Base-by-base conservation (phyloP, 2,329 filamentous ascomycete genomes). In the Fusarium phyllophilum region DNA sequence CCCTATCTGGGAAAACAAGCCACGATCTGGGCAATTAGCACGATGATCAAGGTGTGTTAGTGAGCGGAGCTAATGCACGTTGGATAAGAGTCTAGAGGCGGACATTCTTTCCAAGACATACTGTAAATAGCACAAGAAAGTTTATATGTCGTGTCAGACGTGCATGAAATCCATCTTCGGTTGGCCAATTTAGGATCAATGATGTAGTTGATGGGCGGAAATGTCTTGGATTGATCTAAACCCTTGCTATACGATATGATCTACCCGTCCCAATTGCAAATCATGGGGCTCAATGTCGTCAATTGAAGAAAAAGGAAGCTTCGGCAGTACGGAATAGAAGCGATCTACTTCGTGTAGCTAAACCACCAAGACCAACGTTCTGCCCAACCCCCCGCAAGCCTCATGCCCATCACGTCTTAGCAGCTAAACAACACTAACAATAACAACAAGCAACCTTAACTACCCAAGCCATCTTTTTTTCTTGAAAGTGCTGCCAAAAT, bases 161-260 rank as follows among this genome's bases (percentile, higher is more conserved):
- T 70, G 68, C 72, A 73, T 74, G n/a, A 46, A 46, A 36, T 24
- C 41, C 20, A 42, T 63, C 22, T 29, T 45, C 26, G 41, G 39
- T 31, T 67, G 49, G 6, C 67, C 44, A 44, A 17, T 44, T 58
- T 49, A 33, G 52, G 33, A 57, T 39, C 33, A 26, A 62, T 61
- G 72, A 67, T 74, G 72, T 45, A 48, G 49, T 66, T 34, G 64
- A 69, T n/a, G 52, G 44, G n/a, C 34, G 54, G 41, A 29, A 58
- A 63, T 59, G 49, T 38, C 33, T 29, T 13, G 17, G 26, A 15
- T 34, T 34, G 45, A 36, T 39, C 48, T 52, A n/a, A 49, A 34
- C 24, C 46, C n/a, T 44, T 42, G n/a, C 4, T 33, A 68, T 44
- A 55, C 48, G 42, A 55, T 22, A 18, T 33, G 29, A 38, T 38